Evolutionary conservation across 2,329 filamentous ascomycete genomes (phyloP).

Genomic region (Diaporthe humulicola): DNA sequence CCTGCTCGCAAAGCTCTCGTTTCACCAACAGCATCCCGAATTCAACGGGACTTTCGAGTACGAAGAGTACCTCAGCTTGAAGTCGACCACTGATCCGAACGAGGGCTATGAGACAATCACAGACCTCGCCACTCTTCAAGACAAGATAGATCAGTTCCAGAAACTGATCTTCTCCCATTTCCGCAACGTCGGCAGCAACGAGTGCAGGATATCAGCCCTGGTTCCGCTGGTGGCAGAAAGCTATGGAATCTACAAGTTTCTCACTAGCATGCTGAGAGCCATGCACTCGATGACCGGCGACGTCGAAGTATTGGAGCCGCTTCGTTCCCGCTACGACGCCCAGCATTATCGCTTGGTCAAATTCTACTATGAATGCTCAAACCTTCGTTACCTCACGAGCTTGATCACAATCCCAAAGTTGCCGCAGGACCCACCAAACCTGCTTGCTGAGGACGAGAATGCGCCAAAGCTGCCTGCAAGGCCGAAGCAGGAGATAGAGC

Average conservation of each 20-base stretch:
- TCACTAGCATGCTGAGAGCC: slow-evolving; percentile 98
- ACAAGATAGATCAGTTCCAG: slow-evolving; percentile 98
- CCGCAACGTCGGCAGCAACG: slow-evolving; percentile 90
- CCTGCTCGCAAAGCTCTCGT: slow-evolving; percentile 92
- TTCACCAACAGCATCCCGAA: slow-evolving; percentile 95
- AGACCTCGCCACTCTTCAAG: slow-evolving; percentile 95
- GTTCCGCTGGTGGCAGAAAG: slow-evolving; percentile 97
- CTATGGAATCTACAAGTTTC: slow-evolving; percentile 99
- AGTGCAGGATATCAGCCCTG: slow-evolving; percentile 94
- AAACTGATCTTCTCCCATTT: slow-evolving; percentile 99
- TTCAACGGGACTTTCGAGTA: slow-evolving; percentile 99
- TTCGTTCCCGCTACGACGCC: slow-evolving; percentile 90
- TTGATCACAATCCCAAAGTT: slow-evolving; percentile 97
- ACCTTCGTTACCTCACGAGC: slow-evolving; percentile 94
- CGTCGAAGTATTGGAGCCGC: slow-evolving; percentile 89
- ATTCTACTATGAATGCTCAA: slow-evolving; percentile 99
- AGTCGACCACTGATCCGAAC: slow-evolving; percentile 98
- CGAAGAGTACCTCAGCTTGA: slow-evolving; percentile 97
- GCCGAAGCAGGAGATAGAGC: slow-evolving; percentile 80
- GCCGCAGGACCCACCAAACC: slow-evolving; percentile 91
- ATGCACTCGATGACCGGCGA: slow-evolving; percentile 98
- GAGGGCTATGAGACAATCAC: slow-evolving; percentile 97
- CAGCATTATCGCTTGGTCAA: slow-evolving; percentile 97
- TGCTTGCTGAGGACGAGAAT: slow-evolving; percentile 86
- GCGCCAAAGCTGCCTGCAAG: slow-evolving; percentile 86